These are phyloP conservation scores for Asterophora parasitica DNA, from an alignment of 768 basidiomycete species.

Conservation along the genomic window DNA sequence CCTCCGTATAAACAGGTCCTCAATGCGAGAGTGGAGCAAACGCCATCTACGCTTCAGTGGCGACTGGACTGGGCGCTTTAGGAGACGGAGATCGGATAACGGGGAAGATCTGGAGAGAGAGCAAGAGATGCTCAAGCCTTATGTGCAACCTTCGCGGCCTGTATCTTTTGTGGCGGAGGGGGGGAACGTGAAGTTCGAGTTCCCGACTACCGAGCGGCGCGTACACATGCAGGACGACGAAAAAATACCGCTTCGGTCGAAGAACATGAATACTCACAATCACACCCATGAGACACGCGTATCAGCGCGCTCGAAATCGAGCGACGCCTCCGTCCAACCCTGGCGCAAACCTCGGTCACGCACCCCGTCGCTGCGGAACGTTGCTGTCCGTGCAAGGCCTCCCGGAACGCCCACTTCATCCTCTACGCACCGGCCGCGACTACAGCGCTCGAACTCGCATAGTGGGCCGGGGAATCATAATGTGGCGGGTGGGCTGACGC, in stretches of 20 bases:
- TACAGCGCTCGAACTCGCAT: constrained; percentile 47
- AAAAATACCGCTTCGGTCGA: not conserved
- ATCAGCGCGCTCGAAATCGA: constrained; percentile 3
- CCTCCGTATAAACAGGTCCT: constrained; percentile 20
- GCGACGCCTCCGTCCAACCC: constrained; percentile 6
- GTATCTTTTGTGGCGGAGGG: constrained; percentile 3
- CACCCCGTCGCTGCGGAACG: constrained; percentile 25
- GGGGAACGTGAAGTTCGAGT: constrained; percentile 13
- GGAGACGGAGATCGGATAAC: constrained; percentile 19
- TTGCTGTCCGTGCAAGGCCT: constrained; percentile 10
- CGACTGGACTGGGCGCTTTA: constrained; percentile 42
- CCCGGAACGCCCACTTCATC: constrained; percentile 24
- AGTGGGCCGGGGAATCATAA: constrained; percentile 16
- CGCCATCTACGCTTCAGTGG: constrained; percentile 53
- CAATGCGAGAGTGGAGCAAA: constrained; percentile 51
- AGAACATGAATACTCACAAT: constrained; percentile 4
- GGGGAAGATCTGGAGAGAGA: constrained; percentile 3
- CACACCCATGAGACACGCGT: not conserved
- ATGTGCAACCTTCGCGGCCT: constrained; percentile 27
- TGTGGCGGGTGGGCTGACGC: constrained; percentile 19
- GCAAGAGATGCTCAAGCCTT: constrained; percentile 10
- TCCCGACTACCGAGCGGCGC: constrained; percentile 5
- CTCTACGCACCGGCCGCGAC: constrained; percentile 26
- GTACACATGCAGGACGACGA: not conserved
- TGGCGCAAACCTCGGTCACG: constrained; percentile 20